Evolutionary conservation across 139 green algal genomes (phyloP).

Genomic region (Picochlorum sp.): DNA sequence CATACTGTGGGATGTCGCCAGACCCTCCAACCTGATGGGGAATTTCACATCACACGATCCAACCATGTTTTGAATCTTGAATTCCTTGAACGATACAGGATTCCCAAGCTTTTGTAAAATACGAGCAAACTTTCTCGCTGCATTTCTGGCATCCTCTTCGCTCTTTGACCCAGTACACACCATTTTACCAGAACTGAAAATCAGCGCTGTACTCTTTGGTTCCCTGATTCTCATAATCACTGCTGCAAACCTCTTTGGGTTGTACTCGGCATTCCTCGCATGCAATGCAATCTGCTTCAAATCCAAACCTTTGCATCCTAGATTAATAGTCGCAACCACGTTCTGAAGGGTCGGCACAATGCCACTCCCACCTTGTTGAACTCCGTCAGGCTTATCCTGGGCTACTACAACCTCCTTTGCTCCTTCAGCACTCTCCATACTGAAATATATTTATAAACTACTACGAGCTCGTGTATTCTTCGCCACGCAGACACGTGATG

Average conservation of each 20-base stretch:
- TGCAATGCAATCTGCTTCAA: constrained; percentile 92
- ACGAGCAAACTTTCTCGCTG: constrained; percentile 82
- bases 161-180: constrained; percentile 89
- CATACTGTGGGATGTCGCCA: constrained; percentile 71
- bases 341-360: constrained; percentile 57
- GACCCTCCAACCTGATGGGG: constrained; percentile 92
- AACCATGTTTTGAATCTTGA: constrained; percentile 99
- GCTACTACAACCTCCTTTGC: background rate
- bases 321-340: constrained; percentile 92
- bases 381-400: background rate
- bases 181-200: constrained; percentile 97
- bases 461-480: no score
- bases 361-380: background rate
- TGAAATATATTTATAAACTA: no score
- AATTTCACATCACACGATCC: constrained; percentile 97
- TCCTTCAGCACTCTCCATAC: background rate
- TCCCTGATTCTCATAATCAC: constrained; percentile 99
- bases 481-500: no score
- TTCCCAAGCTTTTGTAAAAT: constrained; percentile 91
- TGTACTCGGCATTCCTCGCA: constrained; percentile 98
- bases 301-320: constrained; percentile 82
- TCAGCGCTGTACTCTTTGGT: constrained; percentile 97
- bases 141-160: constrained; percentile 57
- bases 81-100: constrained; percentile 84
- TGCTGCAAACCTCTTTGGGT: constrained; percentile 97